Evolutionary conservation across 2,329 filamentous ascomycete species (phyloP).

Genomic region (Trichoderma koningiopsis): DNA sequence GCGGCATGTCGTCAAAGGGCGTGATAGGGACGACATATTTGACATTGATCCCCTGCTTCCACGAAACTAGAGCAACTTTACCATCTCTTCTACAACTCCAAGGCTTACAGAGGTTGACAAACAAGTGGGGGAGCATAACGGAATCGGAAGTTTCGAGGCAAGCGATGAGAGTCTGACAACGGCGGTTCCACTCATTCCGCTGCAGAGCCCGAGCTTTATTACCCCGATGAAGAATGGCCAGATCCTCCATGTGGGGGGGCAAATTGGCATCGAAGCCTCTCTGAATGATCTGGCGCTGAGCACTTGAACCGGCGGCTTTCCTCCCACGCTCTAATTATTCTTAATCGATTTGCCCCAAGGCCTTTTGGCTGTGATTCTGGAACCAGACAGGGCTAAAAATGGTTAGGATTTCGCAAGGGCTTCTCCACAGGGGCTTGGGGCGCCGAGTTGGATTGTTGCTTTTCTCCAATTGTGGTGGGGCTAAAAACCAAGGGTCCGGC

Average conservation of each 20-base stretch:
- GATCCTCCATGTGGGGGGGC: background rate
- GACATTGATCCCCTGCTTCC: conserved; percentile 13
- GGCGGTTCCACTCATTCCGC: conserved; percentile 12
- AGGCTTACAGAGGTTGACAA: background rate
- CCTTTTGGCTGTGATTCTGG: background rate
- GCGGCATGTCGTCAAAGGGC: conserved; percentile 24
- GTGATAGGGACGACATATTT: conserved; percentile 17
- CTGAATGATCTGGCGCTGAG: background rate
- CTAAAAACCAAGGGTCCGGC: background rate
- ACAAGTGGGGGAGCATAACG: background rate
- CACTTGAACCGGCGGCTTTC: background rate
- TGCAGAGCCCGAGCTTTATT: conserved; percentile 23
- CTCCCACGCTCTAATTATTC: background rate
- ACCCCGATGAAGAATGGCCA: conserved; percentile 22
- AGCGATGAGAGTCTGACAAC: background rate
- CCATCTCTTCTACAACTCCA: background rate
- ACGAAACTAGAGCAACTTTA: background rate
- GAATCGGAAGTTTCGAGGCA: conserved; percentile 9
- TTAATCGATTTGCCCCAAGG: background rate
- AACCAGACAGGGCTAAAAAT: background rate
- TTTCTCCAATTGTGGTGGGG: conserved; percentile 7
- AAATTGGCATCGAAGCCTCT: background rate
- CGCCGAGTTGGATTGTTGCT: background rate
- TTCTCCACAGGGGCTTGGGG: conserved; percentile 14
- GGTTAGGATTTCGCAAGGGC: conserved; percentile 12